phyloP scores from a whole-genome alignment of 257 asterid species.

The Plantago elongata region DNA sequence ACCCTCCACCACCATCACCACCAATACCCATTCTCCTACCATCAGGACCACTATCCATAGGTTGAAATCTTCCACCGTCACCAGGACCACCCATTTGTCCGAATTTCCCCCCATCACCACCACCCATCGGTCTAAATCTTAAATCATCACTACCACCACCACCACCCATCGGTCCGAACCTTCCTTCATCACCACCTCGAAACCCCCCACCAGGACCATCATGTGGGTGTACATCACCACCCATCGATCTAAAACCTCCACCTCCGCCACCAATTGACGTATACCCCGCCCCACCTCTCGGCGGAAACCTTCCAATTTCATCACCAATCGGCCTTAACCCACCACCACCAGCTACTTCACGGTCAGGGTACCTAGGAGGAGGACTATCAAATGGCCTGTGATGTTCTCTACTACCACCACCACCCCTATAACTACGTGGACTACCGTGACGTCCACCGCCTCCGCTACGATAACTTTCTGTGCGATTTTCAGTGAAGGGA shows the following conservation, averaged over 20 bases:
- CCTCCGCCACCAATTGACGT: constrained; percentile 19
- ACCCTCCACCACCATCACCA: constrained; percentile 17
- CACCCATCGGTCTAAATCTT: constrained; percentile 18
- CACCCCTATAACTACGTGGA: constrained; percentile 24
- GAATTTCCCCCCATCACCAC: constrained; percentile 23
- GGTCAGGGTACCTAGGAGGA: constrained; percentile 42
- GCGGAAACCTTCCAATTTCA: constrained; percentile 30
- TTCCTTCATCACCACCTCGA: constrained; percentile 19
- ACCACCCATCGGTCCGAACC: constrained; percentile 20
- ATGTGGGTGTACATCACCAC: constrained; percentile 8
- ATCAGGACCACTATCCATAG: constrained; percentile 19
- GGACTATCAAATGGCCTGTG: constrained; percentile 47
- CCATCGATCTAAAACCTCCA: constrained; percentile 21
- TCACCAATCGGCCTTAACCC: constrained; percentile 35
- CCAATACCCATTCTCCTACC: constrained; percentile 20
- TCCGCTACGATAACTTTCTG: constrained; percentile 30
- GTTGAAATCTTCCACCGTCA: constrained; percentile 23
- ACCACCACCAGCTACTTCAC: constrained; percentile 31
- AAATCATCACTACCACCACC: constrained; percentile 20
- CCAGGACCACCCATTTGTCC: constrained; percentile 24
- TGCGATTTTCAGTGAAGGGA: constrained; percentile 29
- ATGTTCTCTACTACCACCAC: constrained; percentile 38
- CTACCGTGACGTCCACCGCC: constrained; percentile 35
- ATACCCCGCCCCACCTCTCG: constrained; percentile 19
- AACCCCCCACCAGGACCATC: constrained; percentile 22